Conservation (phyloP, 2,329 filamentous ascomycete genomes). For the Penicillium olsonii region DNA sequence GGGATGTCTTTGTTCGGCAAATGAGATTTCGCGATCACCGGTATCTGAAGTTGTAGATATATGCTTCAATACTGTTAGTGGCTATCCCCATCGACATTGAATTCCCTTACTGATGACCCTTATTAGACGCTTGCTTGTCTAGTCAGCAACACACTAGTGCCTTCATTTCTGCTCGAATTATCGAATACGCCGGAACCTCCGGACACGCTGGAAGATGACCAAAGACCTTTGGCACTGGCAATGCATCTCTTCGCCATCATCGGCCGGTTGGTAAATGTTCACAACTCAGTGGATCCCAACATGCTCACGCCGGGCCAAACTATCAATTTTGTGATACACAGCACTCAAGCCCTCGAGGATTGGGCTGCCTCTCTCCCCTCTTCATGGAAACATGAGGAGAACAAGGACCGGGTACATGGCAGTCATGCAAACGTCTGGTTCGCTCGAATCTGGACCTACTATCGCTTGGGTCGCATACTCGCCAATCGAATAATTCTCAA, state of each 20-base stretch:
- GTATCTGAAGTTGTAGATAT: slow-evolving; percentile 6
- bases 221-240: not conserved
- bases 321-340: not conserved
- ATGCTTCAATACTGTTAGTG: slow-evolving; percentile 3
- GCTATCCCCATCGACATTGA: not conserved
- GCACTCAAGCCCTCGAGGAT: not conserved
- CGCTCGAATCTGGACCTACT: slow-evolving; percentile 8
- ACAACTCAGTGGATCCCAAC: not conserved
- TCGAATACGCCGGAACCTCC: not conserved
- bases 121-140: slow-evolving; percentile 4
- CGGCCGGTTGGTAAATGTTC: slow-evolving; percentile 1
- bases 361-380: not conserved
- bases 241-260: slow-evolving; percentile 1
- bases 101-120: not conserved
- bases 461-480: slow-evolving; percentile 5
- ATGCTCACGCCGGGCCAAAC: not conserved
- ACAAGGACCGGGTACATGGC: not conserved
- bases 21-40: not conserved
- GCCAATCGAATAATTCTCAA: not conserved
- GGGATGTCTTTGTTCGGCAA: not conserved
- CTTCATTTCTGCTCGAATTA: not conserved
- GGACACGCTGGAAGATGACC: not conserved
- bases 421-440: not conserved
- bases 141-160: not conserved
- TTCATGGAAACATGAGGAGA: not conserved